Evolutionary conservation across 2,329 filamentous ascomycete genomes (phyloP).

Genomic region (Colletotrichum aenigma): DNA sequence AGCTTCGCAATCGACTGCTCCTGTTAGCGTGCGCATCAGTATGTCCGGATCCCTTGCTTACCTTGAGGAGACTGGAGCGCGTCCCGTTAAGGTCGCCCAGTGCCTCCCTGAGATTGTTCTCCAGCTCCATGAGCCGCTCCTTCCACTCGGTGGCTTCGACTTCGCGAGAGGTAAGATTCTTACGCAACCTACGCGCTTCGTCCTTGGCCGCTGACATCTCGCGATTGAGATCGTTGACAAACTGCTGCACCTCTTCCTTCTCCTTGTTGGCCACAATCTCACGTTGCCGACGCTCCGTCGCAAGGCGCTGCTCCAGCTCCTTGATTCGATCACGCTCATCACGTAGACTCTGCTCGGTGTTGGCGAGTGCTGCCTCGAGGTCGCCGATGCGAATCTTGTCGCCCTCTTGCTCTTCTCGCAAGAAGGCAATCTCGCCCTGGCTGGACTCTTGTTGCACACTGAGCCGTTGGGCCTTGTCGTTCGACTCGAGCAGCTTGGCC

Average conservation of each 20-base stretch:
- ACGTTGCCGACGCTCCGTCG: slow-evolving; percentile 81
- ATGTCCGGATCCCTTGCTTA: slow-evolving; percentile 37
- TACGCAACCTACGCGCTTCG: slow-evolving; percentile 80
- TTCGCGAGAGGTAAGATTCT: slow-evolving; percentile 82
- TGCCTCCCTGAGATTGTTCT: slow-evolving; percentile 84
- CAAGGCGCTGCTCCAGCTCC: slow-evolving; percentile 76
- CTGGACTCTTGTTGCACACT: slow-evolving; percentile 91
- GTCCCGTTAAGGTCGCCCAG: slow-evolving; percentile 89
- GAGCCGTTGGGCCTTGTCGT: slow-evolving; percentile 85
- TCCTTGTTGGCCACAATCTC: slow-evolving; percentile 87
- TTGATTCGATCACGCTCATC: slow-evolving; percentile 80
- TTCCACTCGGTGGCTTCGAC: slow-evolving; percentile 92
- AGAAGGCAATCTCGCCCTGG: slow-evolving; percentile 91
- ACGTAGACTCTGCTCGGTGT: slow-evolving; percentile 77
- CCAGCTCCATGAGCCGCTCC: slow-evolving; percentile 86
- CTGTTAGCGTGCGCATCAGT: not conserved
- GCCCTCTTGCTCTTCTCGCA: slow-evolving; percentile 93
- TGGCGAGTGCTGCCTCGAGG: slow-evolving; percentile 81
- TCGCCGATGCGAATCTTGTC: slow-evolving; percentile 99
- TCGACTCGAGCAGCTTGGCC: slow-evolving; percentile 80
- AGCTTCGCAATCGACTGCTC: slow-evolving; percentile 80
- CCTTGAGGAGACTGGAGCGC: slow-evolving; percentile 81
- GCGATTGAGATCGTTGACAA: slow-evolving; percentile 89
- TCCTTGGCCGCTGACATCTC: slow-evolving; percentile 85
- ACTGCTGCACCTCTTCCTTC: slow-evolving; percentile 93